phyloP scores from a whole-genome alignment of 1,139 yeast species.

The Pichia sp. region DNA sequence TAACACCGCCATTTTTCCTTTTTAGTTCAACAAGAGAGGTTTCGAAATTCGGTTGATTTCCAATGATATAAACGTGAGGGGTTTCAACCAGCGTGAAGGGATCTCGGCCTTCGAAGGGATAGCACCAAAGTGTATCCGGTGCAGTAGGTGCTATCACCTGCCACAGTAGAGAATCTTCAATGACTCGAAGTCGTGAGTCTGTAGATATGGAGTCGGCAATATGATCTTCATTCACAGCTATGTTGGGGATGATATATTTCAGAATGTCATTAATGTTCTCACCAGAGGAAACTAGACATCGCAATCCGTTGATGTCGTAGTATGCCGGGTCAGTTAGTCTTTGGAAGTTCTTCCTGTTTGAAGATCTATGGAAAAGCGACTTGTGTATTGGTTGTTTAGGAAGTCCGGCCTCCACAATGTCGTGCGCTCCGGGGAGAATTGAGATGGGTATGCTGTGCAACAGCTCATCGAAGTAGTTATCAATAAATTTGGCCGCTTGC shows the following conservation, averaged over 20 bases:
- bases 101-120: slow-evolving; percentile 75
- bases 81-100: slow-evolving; percentile 75
- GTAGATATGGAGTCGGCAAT: slow-evolving; percentile 23
- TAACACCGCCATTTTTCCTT: slow-evolving; percentile 33
- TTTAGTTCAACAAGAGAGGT: slow-evolving; percentile 33
- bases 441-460: slow-evolving; percentile 60
- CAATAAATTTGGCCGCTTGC: slow-evolving; percentile 45
- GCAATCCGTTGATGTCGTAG: slow-evolving; percentile 51
- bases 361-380: slow-evolving; percentile 56
- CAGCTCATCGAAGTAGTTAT: slow-evolving; percentile 55
- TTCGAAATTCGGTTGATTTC: slow-evolving; percentile 67
- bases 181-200: slow-evolving; percentile 44
- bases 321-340: slow-evolving; percentile 74
- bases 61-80: slow-evolving; percentile 84
- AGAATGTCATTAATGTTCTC: slow-evolving; percentile 76
- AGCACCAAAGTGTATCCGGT: slow-evolving; percentile 90
- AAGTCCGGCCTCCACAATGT: slow-evolving; percentile 75
- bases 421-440: slow-evolving; percentile 79
- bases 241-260: slow-evolving; percentile 52
- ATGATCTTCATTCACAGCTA: slow-evolving; percentile 29
- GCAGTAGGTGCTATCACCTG: slow-evolving; percentile 90
- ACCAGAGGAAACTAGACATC: slow-evolving; percentile 73
- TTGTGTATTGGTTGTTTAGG: slow-evolving; percentile 90
- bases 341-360: slow-evolving; percentile 41
- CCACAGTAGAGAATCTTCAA: slow-evolving; percentile 74